These are phyloP conservation scores for Petunia secreta DNA, from an alignment of 257 asterid species.

Conservation along the genomic window DNA sequence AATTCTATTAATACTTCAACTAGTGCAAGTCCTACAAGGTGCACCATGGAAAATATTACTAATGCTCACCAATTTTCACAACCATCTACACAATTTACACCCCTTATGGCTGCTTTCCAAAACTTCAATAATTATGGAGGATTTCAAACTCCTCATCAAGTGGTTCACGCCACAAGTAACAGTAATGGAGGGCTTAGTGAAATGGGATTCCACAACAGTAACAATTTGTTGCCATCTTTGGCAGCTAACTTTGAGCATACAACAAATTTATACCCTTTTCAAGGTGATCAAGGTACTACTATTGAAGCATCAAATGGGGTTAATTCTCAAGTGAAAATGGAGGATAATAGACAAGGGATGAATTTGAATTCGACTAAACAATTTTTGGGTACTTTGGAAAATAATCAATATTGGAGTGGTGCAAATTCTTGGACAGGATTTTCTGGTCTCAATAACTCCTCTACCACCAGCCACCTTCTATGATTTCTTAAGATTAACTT, in stretches of 20 bases:
- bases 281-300: constrained; percentile 25
- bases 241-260: constrained; percentile 31
- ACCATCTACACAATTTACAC: constrained; percentile 30
- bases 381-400: constrained; percentile 34
- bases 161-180: not conserved
- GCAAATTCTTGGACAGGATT: constrained; percentile 40
- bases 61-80: constrained; percentile 31
- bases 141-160: constrained; percentile 29
- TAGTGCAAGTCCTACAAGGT: constrained; percentile 34
- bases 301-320: constrained; percentile 35
- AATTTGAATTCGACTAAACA: constrained; percentile 38
- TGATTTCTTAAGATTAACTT: not conserved
- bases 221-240: constrained; percentile 33
- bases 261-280: constrained; percentile 40
- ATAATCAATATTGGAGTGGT: constrained; percentile 39
- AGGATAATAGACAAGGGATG: constrained; percentile 33
- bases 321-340: constrained; percentile 34
- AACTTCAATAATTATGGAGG: constrained; percentile 38
- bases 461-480: constrained; percentile 38
- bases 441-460: constrained; percentile 39
- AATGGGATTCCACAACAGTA: constrained; percentile 37
- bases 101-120: constrained; percentile 45
- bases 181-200: constrained; percentile 24
- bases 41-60: constrained; percentile 28
- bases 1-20: constrained; percentile 18